A percentile compares a stretch with the other conserved stretches of the same genome.
These are phyloP conservation scores for Brassica rapa DNA, from an alignment of 345 rosid species.

Conservation along the genomic window DNA sequence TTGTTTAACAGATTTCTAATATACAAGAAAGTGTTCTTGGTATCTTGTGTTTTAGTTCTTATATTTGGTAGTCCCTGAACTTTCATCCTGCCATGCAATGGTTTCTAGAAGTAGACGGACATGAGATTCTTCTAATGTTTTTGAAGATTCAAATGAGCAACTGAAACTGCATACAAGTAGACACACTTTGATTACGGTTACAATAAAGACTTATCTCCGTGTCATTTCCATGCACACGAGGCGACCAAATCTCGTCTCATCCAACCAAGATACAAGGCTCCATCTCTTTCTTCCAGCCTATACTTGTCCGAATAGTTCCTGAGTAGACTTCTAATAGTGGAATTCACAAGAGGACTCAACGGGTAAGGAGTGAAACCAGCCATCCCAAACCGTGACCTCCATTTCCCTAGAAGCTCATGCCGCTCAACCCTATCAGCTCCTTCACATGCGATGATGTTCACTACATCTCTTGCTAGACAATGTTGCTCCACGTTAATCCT, in stretches of 20 bases:
- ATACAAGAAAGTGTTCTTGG: no score
- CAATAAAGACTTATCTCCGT: constrained; percentile 1
- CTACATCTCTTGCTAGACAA: constrained; percentile 89
- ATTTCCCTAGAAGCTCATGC: constrained; percentile 84
- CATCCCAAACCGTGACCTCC: constrained; percentile 81
- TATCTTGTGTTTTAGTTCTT: no score
- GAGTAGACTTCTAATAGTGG: constrained; percentile 67
- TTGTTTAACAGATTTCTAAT: no score
- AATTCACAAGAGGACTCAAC: constrained; percentile 75
- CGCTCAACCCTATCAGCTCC: constrained; percentile 85
- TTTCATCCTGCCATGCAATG: background rate
- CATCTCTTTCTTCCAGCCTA: constrained; percentile 80
- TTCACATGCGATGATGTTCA: constrained; percentile 89
- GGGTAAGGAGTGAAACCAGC: constrained; percentile 84
- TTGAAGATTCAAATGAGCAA: constrained; percentile 22
- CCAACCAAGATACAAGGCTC: constrained; percentile 91
- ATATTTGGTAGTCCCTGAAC: no score
- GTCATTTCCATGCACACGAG: constrained; percentile 87
- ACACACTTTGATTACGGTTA: constrained; percentile 12
- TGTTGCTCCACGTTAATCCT: constrained; percentile 93
- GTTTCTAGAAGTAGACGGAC: background rate
- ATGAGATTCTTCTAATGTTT: constrained; percentile 8
- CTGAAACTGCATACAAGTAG: constrained; percentile 23
- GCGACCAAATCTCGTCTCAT: constrained; percentile 86
- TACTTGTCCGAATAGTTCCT: constrained; percentile 64